Evolutionary conservation across 257 asterid species (phyloP), one percentile per base, ranked within the genome.

Genomic region (Jasminum sambac): DNA sequence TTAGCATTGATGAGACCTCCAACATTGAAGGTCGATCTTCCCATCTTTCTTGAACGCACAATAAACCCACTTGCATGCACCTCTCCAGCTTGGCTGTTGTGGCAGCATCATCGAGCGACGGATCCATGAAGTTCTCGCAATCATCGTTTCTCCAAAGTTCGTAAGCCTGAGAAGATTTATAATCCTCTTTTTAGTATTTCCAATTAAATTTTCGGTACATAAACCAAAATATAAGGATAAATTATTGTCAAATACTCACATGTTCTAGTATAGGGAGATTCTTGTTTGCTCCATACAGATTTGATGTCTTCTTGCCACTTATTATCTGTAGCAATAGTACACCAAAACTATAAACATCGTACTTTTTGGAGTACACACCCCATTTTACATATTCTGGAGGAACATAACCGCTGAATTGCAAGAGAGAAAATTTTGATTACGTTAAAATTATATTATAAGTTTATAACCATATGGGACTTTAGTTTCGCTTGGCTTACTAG

Each of bases 281-380:
- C 17, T 77, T 68, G 48, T 81, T 43, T 10, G 19, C 17, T 9
- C 87, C 87, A 19, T 82, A 82, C 7, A 63, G 58, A 30, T 48
- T 17, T 24, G 78, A 46, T 24, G 57, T 79, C 74, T 64, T 79
- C 71, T 77, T 82, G 57, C 87, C 79, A 13, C 84, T 78, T 11
- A 82, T 71, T 70, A 82, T 77, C 70, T 82, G 87, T 48, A 82
- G 71, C 11, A 82, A 58, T 21, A 82, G 70, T 5, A 82, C 82
- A 1, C 87, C 84, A 5, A 83, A 83, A 73, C 87, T 79, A 48
- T 71, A 83, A 12, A 83, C 81, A 12, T 83, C 84, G 2, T 75
- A 83, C 46, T 83, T 77, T 38, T 64, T 76, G 41, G 84, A 83
- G 72, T 83, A 83, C 73, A 68, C 11, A 8, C 87, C 87, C 52